Evolutionary conservation across 441 rosid species (phyloP).

Genomic region (Erodium moschatum): DNA sequence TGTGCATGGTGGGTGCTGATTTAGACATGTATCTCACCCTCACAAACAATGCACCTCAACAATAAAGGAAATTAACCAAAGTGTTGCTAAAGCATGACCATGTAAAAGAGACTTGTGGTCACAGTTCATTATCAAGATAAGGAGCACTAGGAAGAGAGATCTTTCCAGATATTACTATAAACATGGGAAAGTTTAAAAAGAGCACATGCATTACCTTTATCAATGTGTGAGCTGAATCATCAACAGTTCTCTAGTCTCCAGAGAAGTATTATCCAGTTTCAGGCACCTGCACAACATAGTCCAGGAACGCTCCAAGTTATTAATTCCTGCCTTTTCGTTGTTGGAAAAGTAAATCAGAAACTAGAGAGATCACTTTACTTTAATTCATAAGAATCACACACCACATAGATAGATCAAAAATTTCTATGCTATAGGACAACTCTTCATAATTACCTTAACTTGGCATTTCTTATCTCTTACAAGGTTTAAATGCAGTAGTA

Average conservation of each 20-base stretch:
- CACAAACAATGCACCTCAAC: background rate
- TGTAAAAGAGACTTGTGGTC: background rate
- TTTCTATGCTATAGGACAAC: background rate
- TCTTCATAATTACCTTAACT: background rate
- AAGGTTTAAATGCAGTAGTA: background rate
- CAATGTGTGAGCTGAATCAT: background rate
- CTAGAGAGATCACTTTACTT: too few relatives aligned
- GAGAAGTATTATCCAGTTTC: background rate
- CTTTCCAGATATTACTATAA: background rate
- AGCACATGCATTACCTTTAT: constrained; percentile 1
- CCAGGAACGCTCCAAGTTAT: background rate
- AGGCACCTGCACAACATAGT: background rate
- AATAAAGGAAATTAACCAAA: background rate
- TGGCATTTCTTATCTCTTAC: background rate
- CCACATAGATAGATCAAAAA: too few relatives aligned
- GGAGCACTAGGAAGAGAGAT: constrained; percentile 1
- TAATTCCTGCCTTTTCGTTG: too few relatives aligned
- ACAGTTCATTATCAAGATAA: constrained; percentile 2
- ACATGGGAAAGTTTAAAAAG: background rate
- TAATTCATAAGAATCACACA: too few relatives aligned
- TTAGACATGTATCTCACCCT: too few relatives aligned
- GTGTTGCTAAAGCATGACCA: background rate
- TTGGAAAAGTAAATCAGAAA: too few relatives aligned
- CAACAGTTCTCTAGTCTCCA: background rate
- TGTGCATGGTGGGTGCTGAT: background rate